Base-by-base conservation (phyloP, 164 flowering plant genomes). In the Tinospora cordifolia region DNA sequence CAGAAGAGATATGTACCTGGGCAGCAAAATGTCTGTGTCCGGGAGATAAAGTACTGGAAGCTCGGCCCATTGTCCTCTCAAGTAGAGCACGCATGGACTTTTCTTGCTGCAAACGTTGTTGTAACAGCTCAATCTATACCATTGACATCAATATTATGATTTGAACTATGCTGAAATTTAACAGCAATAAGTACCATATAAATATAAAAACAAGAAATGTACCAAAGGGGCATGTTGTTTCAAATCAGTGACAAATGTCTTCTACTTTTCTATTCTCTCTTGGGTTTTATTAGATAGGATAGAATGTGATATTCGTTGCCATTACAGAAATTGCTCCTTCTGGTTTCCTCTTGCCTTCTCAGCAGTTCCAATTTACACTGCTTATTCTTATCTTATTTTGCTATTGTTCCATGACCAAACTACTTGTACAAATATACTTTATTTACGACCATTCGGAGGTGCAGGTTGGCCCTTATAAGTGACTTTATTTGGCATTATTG, bases 21-120 rank as follows among this genome's bases (percentile, higher is more conserved):
- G 89, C 74, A 78, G 92, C 83, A 77, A 89, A 79, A 81, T 92
- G 92, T 78, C 91, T 83, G 67, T 92, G 97, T 40, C 97, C 97
- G 14, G 96, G 96, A 66, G 98, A 92, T 59, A 92, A 74, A 62
- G 94, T 87, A 75, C 96, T 92, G 21, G 98, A 92, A 73, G 83
- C 87, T 74, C 96, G 84, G 40, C 96, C 96, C 87, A 88, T 90
- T 74, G 94, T 89, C 71, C 83, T 85, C 86, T 92, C 94, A 69
- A 92, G 98, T 85, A 82, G 71, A 60, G 69, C 65, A 40, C 94
- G 85, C 92, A 90, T 87, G 17, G 87, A 82, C 78, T 80, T 90
- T 82, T 92, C 98, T 69, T 92, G 87, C 71, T 87, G 90, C 78
- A 92, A 74, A 36, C 79, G 86, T 65, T 72, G 60, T 71, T 92